Evolutionary conservation across 1,139 yeast genomes (phyloP).

Genomic region (Hyphopichia pseudoburtonii): DNA sequence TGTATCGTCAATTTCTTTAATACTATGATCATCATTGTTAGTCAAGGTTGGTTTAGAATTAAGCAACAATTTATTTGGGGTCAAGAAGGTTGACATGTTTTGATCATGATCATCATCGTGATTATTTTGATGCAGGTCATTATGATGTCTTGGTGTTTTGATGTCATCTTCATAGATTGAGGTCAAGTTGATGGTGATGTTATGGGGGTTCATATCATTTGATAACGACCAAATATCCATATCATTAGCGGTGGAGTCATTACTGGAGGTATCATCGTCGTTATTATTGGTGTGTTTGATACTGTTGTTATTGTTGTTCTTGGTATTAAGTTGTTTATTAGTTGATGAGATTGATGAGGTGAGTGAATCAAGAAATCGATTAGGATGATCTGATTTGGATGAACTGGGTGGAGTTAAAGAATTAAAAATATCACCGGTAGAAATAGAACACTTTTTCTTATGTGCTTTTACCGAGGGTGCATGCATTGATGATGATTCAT

Average conservation of each 20-base stretch:
- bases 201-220: slow-evolving; percentile 21
- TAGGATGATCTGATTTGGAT: slow-evolving; percentile 11
- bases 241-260: slow-evolving; percentile 10
- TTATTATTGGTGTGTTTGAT: slow-evolving; percentile 7
- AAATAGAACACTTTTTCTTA: background rate
- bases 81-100: slow-evolving; percentile 22
- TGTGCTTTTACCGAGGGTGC: background rate
- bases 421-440: slow-evolving; percentile 10
- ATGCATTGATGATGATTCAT: background rate
- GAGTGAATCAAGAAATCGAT: slow-evolving; percentile 23
- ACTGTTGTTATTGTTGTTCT: background rate
- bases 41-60: background rate
- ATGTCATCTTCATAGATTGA: slow-evolving; percentile 28
- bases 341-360: slow-evolving; percentile 12
- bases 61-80: slow-evolving; percentile 29
- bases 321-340: background rate
- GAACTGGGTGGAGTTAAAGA: slow-evolving; percentile 24
- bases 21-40: background rate
- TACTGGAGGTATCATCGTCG: slow-evolving; percentile 9
- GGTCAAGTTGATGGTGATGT: slow-evolving; percentile 23
- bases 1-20: background rate
- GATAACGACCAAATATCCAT: slow-evolving; percentile 36
- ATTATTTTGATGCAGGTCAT: too few relatives aligned
- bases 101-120: slow-evolving; percentile 5
- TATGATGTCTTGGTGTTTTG: background rate